phyloP scores from a whole-genome alignment of 306 rosid species.

The Morella rubra region DNA sequence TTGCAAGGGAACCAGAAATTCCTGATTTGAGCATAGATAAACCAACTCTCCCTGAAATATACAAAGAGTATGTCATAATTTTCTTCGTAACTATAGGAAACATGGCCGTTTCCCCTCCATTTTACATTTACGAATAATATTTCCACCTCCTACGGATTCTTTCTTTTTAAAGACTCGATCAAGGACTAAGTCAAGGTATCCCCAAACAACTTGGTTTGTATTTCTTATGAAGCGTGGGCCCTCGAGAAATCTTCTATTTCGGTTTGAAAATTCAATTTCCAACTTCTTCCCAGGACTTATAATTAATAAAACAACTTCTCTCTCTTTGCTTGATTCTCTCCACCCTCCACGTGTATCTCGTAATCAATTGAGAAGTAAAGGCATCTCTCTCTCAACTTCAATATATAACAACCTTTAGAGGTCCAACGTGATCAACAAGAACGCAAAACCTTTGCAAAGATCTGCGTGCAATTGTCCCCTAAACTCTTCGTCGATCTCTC shows the following conservation, averaged over 20 bases:
- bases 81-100: neutral
- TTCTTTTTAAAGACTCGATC: neutral
- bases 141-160: too few species aligned
- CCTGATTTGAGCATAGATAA: neutral
- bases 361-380: neutral
- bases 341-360: neutral
- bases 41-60: neutral
- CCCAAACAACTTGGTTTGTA: too few species aligned
- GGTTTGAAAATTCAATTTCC: too few species aligned
- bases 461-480: neutral
- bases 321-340: too few species aligned
- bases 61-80: neutral
- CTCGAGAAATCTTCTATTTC: too few species aligned
- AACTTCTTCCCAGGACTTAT: too few species aligned
- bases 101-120: neutral
- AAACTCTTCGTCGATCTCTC: neutral
- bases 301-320: too few species aligned
- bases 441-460: neutral
- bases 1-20: too few species aligned
- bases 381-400: conserved; percentile 3
- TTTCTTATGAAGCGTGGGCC: too few species aligned
- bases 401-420: conserved; percentile 14
- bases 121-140: too few species aligned
- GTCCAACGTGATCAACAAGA: neutral
- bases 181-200: neutral